These are phyloP conservation scores for Salix viminalis DNA, from an alignment of 345 rosid species.

Conservation along the genomic window DNA sequence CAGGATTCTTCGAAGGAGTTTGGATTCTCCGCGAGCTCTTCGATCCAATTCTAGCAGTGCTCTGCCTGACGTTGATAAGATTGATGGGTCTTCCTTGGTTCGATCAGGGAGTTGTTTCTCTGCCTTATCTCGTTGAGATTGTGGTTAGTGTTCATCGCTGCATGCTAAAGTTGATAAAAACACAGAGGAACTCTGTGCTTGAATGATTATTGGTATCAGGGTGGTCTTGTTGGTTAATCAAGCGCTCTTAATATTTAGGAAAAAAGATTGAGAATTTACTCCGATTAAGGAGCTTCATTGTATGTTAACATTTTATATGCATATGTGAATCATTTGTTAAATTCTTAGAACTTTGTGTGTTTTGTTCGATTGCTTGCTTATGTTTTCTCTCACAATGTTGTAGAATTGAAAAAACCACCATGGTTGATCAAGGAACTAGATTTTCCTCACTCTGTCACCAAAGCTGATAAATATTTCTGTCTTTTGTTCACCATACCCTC, in stretches of 20 bases:
- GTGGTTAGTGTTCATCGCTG: neutral
- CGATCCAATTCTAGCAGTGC: constrained; percentile 40
- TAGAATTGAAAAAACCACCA: no score
- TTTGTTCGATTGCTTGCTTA: no score
- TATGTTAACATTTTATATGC: neutral
- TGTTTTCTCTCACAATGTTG: no score
- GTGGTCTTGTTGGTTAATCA: neutral
- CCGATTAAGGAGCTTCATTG: neutral
- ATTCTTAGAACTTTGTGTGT: no score
- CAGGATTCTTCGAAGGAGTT: constrained; percentile 50
- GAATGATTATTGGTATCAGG: neutral
- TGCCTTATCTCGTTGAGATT: constrained; percentile 42
- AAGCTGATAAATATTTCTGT: no score
- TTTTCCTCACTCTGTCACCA: no score
- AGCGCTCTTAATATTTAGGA: neutral
- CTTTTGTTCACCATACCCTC: no score
- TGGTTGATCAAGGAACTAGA: no score
- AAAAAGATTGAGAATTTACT: neutral
- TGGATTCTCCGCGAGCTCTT: constrained; percentile 45
- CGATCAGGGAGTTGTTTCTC: constrained; percentile 66
- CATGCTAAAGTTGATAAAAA: neutral
- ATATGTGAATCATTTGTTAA: no score
- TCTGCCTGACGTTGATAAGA: constrained; percentile 39
- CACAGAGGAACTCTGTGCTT: neutral
- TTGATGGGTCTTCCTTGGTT: constrained; percentile 29